phyloP scores from a whole-genome alignment of 805 yeast genomes.

The Cyberlindnera misumaiensis region DNA sequence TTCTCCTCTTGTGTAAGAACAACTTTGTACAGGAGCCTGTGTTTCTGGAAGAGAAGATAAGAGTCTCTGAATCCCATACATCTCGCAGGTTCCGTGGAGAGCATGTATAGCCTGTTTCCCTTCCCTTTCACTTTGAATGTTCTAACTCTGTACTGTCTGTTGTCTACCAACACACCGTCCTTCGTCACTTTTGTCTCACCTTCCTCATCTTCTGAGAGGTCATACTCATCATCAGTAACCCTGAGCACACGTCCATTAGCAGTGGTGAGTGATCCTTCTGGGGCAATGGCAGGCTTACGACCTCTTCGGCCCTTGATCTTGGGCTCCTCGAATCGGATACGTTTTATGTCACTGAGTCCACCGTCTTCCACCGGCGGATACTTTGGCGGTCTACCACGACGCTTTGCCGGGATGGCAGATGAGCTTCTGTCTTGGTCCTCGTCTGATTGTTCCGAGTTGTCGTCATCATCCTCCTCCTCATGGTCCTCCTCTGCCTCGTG shows the following conservation, averaged over 20 bases:
- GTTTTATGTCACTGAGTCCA: slow-evolving; percentile 11
- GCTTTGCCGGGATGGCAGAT: slow-evolving; percentile 16
- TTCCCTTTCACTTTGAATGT: slow-evolving; percentile 51
- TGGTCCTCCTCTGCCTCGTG: slow-evolving; percentile 23
- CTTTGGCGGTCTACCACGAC: slow-evolving; percentile 20
- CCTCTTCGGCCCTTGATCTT: slow-evolving; percentile 30
- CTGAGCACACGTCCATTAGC: slow-evolving; percentile 62
- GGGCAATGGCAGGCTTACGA: slow-evolving; percentile 30
- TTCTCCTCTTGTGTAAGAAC: slow-evolving; percentile 73
- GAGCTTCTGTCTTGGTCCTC: slow-evolving; percentile 23
- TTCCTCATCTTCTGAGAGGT: slow-evolving; percentile 64
- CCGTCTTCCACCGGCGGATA: slow-evolving; percentile 18
- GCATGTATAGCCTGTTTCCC: slow-evolving; percentile 76
- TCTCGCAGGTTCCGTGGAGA: slow-evolving; percentile 94
- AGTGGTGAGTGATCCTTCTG: slow-evolving; percentile 38
- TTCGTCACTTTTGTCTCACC: slow-evolving; percentile 71
- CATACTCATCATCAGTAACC: slow-evolving; percentile 70
- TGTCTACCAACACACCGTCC: slow-evolving; percentile 63
- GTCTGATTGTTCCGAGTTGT: slow-evolving; percentile 4
- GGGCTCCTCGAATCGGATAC: slow-evolving; percentile 8
- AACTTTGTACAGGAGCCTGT: slow-evolving; percentile 65
- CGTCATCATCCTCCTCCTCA: slow-evolving; percentile 6
- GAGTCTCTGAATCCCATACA: slow-evolving; percentile 92
- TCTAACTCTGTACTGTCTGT: slow-evolving; percentile 65
- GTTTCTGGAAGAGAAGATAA: slow-evolving; percentile 82